A percentile compares a stretch with the other conserved stretches of the same genome.
These are phyloP conservation scores for Plasmopara muralis DNA, from an alignment of 352 stramenopile genomes.

Conservation along the genomic window DNA sequence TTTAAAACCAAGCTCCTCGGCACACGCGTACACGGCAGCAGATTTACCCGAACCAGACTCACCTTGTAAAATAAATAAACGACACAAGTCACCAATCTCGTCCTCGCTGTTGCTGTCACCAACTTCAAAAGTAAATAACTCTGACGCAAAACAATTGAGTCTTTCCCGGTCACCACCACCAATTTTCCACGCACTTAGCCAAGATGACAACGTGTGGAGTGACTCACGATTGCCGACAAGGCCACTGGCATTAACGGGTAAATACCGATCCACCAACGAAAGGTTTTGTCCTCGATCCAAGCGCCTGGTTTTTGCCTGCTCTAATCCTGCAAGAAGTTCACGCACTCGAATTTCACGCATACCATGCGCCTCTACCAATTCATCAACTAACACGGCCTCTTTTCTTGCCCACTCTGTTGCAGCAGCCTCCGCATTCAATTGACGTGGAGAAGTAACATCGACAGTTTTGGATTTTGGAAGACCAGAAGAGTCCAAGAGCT, in stretches of 20 bases:
- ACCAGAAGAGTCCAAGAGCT: constrained; percentile 25
- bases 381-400: constrained; percentile 41
- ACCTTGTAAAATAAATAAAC: constrained; percentile 68
- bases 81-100: constrained; percentile 50
- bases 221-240: constrained; percentile 65
- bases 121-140: constrained; percentile 61
- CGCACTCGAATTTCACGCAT: constrained; percentile 53
- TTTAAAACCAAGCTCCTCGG: constrained; percentile 72
- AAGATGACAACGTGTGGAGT: constrained; percentile 58
- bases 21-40: constrained; percentile 70
- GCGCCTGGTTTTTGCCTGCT: constrained; percentile 38
- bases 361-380: constrained; percentile 41
- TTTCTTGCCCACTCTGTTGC: constrained; percentile 12
- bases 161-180: constrained; percentile 37
- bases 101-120: constrained; percentile 52
- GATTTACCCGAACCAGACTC: constrained; percentile 71
- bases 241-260: constrained; percentile 43
- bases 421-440: constrained; percentile 4
- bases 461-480: constrained; percentile 9
- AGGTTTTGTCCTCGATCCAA: constrained; percentile 46
- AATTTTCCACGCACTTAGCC: constrained; percentile 70
- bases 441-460: constrained; percentile 18
- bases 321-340: constrained; percentile 40
- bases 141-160: constrained; percentile 44
- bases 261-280: constrained; percentile 60